Evolutionary conservation across 2,329 filamentous ascomycete genomes (phyloP), one percentile per base, ranked within the genome.

Genomic region (Verticillium alfalfae): DNA sequence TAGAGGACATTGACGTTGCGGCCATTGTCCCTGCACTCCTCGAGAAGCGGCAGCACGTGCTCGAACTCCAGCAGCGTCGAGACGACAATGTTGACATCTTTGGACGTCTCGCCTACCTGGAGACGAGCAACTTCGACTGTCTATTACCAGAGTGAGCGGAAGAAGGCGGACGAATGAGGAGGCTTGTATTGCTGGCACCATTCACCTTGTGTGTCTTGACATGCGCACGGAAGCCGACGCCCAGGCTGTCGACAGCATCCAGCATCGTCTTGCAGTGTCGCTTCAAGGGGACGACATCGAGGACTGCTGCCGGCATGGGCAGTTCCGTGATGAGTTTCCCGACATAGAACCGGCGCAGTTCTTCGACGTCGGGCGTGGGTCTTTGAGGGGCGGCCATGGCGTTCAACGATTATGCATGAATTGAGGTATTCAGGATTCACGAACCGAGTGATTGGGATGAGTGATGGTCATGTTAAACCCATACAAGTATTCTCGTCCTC

Each of bases 121-220:
- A 88, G 66, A 10, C 74, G 75, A 0, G 85, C 74, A 3, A 86
- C 68, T 69, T 88, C 79, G 1, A 75, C 69, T 0, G 87, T 89
- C 83, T 86, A 57, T 1, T 1, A 18, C 7, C 0, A 0, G 1
- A 0, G 15, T 9, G 61, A 26, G 63, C 60, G 3, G 5, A 0
- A 6, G 36, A 31, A 31, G 5, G 26, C 26, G 26, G 26, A 31
- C 26, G 26, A 31, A 31, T 5, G 4, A 5, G 26, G 26, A 5
- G 26, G 26, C 1, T 31, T 4, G 26, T 37, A 13, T 37, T 1
- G 0, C 1, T 22, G 8, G 7, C 1, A 2, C 2, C 26, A 16
- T 49, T 41, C 5, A 84, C 84, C 73, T 89, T 89, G 69, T 89
- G 87, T 8, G 85, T 88, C 70, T 89, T 89, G 5, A 89, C 79